Evolutionary conservation across 2,329 filamentous ascomycete species (phyloP).

Genomic region (Emmonsiellopsis sp.): DNA sequence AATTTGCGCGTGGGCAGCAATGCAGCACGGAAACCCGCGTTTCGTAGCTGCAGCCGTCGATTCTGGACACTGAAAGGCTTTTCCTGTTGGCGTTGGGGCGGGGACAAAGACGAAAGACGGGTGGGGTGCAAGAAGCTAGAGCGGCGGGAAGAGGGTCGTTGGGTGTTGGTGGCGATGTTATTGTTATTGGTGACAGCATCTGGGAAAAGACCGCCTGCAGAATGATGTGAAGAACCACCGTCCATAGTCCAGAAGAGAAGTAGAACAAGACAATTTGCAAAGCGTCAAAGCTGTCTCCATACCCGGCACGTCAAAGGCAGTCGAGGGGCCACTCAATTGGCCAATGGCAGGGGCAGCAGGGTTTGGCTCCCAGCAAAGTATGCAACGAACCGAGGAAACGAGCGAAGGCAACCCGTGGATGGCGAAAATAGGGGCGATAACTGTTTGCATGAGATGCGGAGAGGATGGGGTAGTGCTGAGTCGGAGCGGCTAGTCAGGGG

Average conservation of each 20-base stretch:
- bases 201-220: background rate
- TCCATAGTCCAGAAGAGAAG: slow-evolving; percentile 1
- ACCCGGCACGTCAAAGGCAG: background rate
- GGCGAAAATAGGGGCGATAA: background rate
- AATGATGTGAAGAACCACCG: background rate
- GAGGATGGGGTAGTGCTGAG: background rate
- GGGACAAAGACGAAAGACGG: slow-evolving; percentile 11
- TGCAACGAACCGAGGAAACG: slow-evolving; percentile 6
- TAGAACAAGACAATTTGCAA: background rate
- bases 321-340: slow-evolving; percentile 1
- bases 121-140: slow-evolving; percentile 7
- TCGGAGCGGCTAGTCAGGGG: background rate
- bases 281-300: background rate
- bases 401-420: background rate
- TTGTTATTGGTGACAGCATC: background rate
- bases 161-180: background rate
- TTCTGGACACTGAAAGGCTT: slow-evolving; percentile 18
- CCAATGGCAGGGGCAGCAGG: slow-evolving; percentile 2
- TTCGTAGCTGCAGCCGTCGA: slow-evolving; percentile 19
- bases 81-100: slow-evolving; percentile 6
- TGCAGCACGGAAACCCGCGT: slow-evolving; percentile 20
- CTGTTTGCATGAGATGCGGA: background rate
- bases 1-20: slow-evolving; percentile 14
- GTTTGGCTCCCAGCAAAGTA: slow-evolving; percentile 3
- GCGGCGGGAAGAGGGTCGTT: slow-evolving; percentile 2